Percentiles rank a stretch among this genome's conserved stretches.
These are phyloP conservation scores for Lenwebbia sp. DNA, from an alignment of 345 rosid genomes.

Conservation along the genomic window DNA sequence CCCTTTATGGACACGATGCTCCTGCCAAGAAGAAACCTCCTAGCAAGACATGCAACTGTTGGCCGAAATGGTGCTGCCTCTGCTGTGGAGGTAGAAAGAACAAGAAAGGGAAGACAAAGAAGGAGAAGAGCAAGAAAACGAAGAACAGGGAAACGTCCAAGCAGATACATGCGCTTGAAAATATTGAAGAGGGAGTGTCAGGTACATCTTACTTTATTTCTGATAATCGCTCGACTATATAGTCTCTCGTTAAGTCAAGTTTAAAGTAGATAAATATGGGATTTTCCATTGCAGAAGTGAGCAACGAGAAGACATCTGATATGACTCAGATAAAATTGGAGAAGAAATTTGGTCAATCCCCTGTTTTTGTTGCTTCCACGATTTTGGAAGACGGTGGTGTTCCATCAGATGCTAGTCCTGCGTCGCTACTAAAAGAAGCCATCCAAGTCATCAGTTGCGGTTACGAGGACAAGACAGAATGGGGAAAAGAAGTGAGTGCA, in stretches of 20 bases:
- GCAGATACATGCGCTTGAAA: conserved; percentile 88
- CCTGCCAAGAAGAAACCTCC: conserved; percentile 83
- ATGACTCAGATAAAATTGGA: conserved; percentile 53
- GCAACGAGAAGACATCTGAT: conserved; percentile 41
- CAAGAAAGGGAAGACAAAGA: conserved; percentile 51
- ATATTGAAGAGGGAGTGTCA: conserved; percentile 58
- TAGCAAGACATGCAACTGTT: conserved; percentile 89
- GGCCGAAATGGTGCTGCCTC: conserved; percentile 88
- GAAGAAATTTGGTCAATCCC: conserved; percentile 95
- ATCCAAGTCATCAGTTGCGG: conserved; percentile 98
- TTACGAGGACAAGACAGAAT: conserved; percentile 95
- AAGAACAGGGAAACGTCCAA: conserved; percentile 69
- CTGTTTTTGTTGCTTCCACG: conserved; percentile 74
- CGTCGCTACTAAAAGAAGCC: conserved; percentile 75
- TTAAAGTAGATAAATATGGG: neutral
- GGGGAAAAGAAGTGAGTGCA: conserved; percentile 93
- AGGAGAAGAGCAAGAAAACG: conserved; percentile 49
- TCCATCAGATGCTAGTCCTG: conserved; percentile 59
- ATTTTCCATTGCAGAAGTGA: conserved; percentile 24
- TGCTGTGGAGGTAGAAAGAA: conserved; percentile 71
- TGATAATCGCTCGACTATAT: neutral
- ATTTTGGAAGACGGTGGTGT: conserved; percentile 74
- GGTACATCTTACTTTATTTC: conserved; percentile 19
- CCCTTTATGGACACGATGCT: conserved; percentile 89
- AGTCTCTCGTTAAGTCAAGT: neutral